These are phyloP conservation scores for Liriodendron chinense DNA, from an alignment of 164 flowering plant genomes.

Conservation along the genomic window DNA sequence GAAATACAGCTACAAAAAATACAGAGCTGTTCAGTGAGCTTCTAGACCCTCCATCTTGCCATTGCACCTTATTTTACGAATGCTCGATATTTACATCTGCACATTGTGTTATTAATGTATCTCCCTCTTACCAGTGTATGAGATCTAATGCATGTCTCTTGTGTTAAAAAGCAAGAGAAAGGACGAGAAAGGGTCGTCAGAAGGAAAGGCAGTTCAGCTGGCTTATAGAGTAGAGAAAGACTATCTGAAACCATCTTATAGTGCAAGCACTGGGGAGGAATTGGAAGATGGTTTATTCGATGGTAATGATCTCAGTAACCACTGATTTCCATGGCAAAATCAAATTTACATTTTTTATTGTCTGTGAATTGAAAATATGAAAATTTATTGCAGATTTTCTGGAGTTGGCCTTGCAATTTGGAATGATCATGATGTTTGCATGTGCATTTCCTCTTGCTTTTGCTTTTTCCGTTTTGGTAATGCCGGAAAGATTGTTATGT, in stretches of 20 bases:
- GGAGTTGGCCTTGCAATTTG: constrained; percentile 89
- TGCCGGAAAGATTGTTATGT: not conserved
- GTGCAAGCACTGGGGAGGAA: constrained; percentile 82
- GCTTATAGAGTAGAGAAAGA: constrained; percentile 87
- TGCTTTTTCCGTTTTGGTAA: constrained; percentile 74
- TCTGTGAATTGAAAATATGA: not conserved
- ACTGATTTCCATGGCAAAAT: not conserved
- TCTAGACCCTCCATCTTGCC: constrained; percentile 10
- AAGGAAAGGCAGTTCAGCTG: constrained; percentile 43
- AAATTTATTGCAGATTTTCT: constrained; percentile 60
- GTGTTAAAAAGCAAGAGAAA: constrained; percentile 50
- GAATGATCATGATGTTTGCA: constrained; percentile 99
- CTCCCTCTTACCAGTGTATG: not conserved
- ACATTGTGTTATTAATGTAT: not conserved
- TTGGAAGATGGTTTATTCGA: constrained; percentile 98
- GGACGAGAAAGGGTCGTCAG: constrained; percentile 41
- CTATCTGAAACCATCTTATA: constrained; percentile 72
- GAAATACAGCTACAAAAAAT: constrained; percentile 79
- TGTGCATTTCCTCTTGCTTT: constrained; percentile 95
- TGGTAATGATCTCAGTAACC: constrained; percentile 42
- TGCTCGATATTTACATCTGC: not conserved
- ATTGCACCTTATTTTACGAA: not conserved
- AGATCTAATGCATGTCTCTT: constrained; percentile 2
- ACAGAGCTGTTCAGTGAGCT: constrained; percentile 64
- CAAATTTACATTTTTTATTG: not conserved